Base-by-base conservation (phyloP, 2,329 filamentous ascomycete genomes). In the Colletotrichum siamense region DNA sequence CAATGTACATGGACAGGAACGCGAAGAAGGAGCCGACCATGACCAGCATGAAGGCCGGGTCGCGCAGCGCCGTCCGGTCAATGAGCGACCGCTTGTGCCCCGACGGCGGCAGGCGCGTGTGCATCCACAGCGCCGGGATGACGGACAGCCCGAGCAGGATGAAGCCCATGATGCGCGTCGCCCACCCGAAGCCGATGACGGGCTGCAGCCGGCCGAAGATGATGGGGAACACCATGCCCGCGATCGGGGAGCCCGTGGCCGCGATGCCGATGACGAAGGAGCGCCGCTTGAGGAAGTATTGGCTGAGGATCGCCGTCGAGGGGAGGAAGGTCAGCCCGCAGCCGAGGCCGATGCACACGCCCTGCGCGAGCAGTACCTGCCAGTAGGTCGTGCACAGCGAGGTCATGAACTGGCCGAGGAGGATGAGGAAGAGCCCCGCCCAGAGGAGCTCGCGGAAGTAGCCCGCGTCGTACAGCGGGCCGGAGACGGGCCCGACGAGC, bases 151-250 rank as follows among this genome's bases (percentile, higher is more conserved):
- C 86, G 16, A 88, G 83, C 18, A 89, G 81, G 70, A 88, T 79
- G 73, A 89, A 87, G 28, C 83, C 87, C 22, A 89, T 83, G 39
- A 86, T 81, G 9, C 88, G 83, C 6, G 84, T 86, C 8, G 89
- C 85, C 90, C 89, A 92, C 62, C 84, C 83, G 81, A 92, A 93
- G 34, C 91, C 91, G 70, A 92, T 85, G 22, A 81, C 80, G n/a
- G 84, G 83, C 78, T 89, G 86, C 5, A 90, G 83, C 77, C 83
- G 84, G 15, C 81, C 81, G 66, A 88, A 85, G 67, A 85, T 82
- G 66, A 86, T 79, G n/a, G 77, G 81, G 66, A 82, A 82, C 44
- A 89, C 81, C 76, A 89, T 85, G 13, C 88, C 88, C 70, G 82
- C 85, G 18, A 87, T 71, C 16, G 83, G 83, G 3, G 83, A 85